phyloP scores from a whole-genome alignment of 495 filamentous ascomycete genomes.

The Platismatia glauca region DNA sequence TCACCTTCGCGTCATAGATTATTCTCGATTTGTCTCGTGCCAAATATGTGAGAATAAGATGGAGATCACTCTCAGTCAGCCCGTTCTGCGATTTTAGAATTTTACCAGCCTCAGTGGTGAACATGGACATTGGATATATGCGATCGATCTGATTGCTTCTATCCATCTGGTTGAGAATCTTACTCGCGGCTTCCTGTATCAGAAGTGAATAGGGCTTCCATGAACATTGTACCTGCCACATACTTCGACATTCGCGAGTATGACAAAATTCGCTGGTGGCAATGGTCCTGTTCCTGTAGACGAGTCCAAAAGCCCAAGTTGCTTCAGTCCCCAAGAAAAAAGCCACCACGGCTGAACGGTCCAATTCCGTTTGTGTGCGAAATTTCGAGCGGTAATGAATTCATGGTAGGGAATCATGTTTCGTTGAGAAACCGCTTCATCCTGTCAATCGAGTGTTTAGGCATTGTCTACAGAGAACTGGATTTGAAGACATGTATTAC shows the following conservation, averaged over 20 bases:
- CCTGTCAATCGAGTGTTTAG: slow-evolving; percentile 26
- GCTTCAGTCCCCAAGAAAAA: slow-evolving; percentile 65
- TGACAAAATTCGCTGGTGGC: slow-evolving; percentile 32
- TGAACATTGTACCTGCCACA: slow-evolving; percentile 32
- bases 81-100: slow-evolving; percentile 42
- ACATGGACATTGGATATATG: slow-evolving; percentile 57
- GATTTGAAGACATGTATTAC: slow-evolving; percentile 18
- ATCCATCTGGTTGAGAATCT: slow-evolving; percentile 34
- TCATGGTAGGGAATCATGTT: slow-evolving; percentile 60
- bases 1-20: slow-evolving; percentile 55
- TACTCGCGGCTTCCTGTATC: slow-evolving; percentile 36
- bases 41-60: slow-evolving; percentile 62
- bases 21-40: slow-evolving; percentile 57
- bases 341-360: slow-evolving; percentile 48
- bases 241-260: slow-evolving; percentile 47
- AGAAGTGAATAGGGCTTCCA: slow-evolving; percentile 40
- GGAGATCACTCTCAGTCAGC: slow-evolving; percentile 56
- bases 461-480: background rate
- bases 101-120: slow-evolving; percentile 48
- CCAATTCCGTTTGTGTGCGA: slow-evolving; percentile 49
- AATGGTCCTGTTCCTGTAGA: slow-evolving; percentile 17
- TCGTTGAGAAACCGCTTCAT: slow-evolving; percentile 59
- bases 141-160: slow-evolving; percentile 37
- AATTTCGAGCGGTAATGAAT: slow-evolving; percentile 51
- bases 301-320: slow-evolving; percentile 54